These are phyloP conservation scores for Glycine tomentella DNA, from an alignment of 306 rosid species.

Conservation along the genomic window DNA sequence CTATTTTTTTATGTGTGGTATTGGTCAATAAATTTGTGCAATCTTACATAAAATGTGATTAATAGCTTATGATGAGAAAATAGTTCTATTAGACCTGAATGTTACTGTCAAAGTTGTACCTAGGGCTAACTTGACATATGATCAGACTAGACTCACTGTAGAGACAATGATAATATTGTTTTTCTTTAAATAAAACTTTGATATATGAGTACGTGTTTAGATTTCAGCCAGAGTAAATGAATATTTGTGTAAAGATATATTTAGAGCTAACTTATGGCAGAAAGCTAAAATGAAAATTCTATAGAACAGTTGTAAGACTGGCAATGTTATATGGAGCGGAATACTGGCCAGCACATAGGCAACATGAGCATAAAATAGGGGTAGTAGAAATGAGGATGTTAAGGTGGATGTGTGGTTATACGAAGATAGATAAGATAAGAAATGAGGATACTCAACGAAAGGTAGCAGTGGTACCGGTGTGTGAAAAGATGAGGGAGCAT, in stretches of 20 bases:
- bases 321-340: too few species aligned
- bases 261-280: slow-evolving; percentile 15
- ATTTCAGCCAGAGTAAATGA: slow-evolving; percentile 14
- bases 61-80: slow-evolving; percentile 8
- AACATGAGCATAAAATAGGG: too few species aligned
- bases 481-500: too few species aligned
- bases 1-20: neutral
- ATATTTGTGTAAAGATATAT: neutral
- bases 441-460: too few species aligned
- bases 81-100: neutral
- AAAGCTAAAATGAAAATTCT: too few species aligned
- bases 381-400: too few species aligned
- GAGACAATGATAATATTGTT: slow-evolving; percentile 7
- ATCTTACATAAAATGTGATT: neutral
- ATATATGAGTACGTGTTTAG: slow-evolving; percentile 17
- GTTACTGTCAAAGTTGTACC: slow-evolving; percentile 19
- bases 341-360: too few species aligned
- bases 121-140: slow-evolving; percentile 16
- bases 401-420: too few species aligned
- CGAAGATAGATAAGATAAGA: too few species aligned
- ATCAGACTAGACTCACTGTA: neutral
- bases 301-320: too few species aligned
- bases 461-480: too few species aligned
- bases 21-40: neutral
- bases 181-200: slow-evolving; percentile 23